Percentiles rank a stretch among this genome's conserved stretches.
Conservation (phyloP, 768 basidiomycete genomes). For the Amanita subjunquillea region DNA sequence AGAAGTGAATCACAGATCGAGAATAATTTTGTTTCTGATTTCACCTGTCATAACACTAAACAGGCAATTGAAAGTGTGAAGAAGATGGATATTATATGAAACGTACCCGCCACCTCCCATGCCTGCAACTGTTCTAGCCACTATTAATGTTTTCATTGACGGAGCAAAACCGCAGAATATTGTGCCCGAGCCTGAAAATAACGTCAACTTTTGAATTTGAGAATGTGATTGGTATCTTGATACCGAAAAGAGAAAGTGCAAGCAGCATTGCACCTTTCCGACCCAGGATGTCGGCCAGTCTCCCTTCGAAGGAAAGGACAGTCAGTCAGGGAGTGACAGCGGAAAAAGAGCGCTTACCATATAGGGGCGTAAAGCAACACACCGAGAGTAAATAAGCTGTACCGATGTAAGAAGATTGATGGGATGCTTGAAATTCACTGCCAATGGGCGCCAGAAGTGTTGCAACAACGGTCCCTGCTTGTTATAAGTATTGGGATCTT, state of each 20-base stretch:
- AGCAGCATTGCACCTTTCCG: conserved; percentile 82
- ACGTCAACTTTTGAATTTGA: conserved; percentile 7
- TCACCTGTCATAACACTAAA: conserved; percentile 77
- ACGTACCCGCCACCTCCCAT: conserved; percentile 89
- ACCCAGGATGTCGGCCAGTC: conserved; percentile 77
- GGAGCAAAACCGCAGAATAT: conserved; percentile 79
- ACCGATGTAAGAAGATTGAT: conserved; percentile 79
- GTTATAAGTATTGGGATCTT: conserved; percentile 5
- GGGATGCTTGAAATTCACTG: conserved; percentile 71
- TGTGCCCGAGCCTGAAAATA: conserved; percentile 60
- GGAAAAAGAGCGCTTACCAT: conserved; percentile 38
- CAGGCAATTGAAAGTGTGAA: conserved; percentile 14
- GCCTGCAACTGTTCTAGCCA: conserved; percentile 77
- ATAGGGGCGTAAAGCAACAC: conserved; percentile 86
- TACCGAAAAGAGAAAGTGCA: conserved; percentile 78
- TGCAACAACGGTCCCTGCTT: conserved; percentile 73
- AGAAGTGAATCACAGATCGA: background rate
- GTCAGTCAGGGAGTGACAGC: background rate
- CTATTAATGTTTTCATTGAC: conserved; percentile 75
- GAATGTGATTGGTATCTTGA: conserved; percentile 9
- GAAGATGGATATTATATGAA: conserved; percentile 10
- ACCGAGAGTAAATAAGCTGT: conserved; percentile 82
- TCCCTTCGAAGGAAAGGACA: conserved; percentile 36
- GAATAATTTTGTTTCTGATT: conserved; percentile 11
- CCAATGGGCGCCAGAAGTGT: conserved; percentile 81